phyloP scores from a whole-genome alignment of 2,329 filamentous ascomycete genomes.

The Aspergillus eucalypticola region DNA sequence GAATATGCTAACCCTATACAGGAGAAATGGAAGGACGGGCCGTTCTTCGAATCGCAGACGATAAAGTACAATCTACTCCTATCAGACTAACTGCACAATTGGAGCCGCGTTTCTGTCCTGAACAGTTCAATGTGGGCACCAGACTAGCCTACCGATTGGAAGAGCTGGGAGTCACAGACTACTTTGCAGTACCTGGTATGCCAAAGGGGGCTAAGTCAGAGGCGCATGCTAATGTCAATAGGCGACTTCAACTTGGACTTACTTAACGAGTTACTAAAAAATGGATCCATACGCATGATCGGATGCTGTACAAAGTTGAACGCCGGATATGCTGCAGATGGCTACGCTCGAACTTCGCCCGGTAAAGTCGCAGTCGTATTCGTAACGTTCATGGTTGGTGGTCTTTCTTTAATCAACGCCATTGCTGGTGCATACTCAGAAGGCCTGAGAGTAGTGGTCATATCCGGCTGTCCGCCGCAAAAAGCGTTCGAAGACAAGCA shows the following conservation, averaged over 20 bases:
- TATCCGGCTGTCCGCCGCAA: neutral
- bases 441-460: conserved; percentile 3
- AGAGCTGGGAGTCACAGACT: neutral
- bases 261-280: neutral
- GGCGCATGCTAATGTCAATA: neutral
- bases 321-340: conserved; percentile 5
- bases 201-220: no score
- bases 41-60: conserved; percentile 42
- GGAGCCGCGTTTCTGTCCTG: no score
- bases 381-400: neutral
- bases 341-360: neutral
- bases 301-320: conserved; percentile 6
- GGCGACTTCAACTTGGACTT: neutral
- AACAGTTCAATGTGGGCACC: conserved; percentile 15
- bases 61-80: no score
- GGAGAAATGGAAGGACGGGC: conserved; percentile 43
- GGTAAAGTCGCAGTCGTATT: neutral
- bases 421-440: conserved; percentile 6
- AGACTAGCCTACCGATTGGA: conserved; percentile 1
- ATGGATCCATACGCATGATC: neutral
- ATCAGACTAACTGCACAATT: no score
- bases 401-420: neutral
- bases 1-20: no score
- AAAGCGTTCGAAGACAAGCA: neutral
- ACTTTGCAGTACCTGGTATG: conserved; percentile 3